These are phyloP conservation scores for Trichoderma arundinaceum DNA, from an alignment of 2,329 filamentous ascomycete genomes.

Conservation along the genomic window DNA sequence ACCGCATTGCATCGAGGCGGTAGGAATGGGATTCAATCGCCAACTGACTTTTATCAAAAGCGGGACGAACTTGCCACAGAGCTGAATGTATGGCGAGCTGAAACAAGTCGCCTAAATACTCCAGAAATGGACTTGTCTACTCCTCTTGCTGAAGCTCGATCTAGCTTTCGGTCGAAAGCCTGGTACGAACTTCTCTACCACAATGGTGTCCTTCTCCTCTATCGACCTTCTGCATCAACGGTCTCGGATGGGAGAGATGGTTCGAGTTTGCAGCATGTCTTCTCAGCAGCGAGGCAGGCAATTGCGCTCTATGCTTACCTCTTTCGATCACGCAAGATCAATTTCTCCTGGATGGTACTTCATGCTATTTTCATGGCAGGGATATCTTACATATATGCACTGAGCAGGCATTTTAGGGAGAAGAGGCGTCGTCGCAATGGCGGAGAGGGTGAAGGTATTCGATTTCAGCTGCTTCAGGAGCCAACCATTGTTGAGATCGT, in stretches of 20 bases:
- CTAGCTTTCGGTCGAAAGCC: conserved; percentile 48
- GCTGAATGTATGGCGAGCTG: conserved; percentile 42
- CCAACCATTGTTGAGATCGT: conserved; percentile 51
- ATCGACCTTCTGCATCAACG: conserved; percentile 46
- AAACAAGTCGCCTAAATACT: conserved; percentile 40
- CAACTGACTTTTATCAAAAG: conserved; percentile 5
- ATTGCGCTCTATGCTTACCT: conserved; percentile 52
- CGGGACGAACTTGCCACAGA: conserved; percentile 40
- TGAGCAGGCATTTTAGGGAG: conserved; percentile 36
- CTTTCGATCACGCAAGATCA: conserved; percentile 52
- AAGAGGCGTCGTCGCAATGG: conserved; percentile 1
- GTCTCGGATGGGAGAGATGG: conserved; percentile 36
- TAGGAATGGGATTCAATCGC: conserved; percentile 26
- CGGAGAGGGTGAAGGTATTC: background rate
- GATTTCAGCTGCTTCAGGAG: conserved; percentile 38
- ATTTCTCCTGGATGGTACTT: conserved; percentile 56
- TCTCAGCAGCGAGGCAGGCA: conserved; percentile 46
- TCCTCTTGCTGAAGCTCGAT: conserved; percentile 37
- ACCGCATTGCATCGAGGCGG: conserved; percentile 44
- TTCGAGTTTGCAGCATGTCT: conserved; percentile 45
- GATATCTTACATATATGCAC: conserved; percentile 50
- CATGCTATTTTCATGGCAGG: conserved; percentile 56
- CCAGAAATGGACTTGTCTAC: conserved; percentile 20
- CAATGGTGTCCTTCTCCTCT: conserved; percentile 51
- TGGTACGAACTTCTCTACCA: conserved; percentile 53